Evolutionary conservation across 2,329 filamentous ascomycete genomes (phyloP), one percentile per base, ranked within the genome.

Genomic region (Shiraia sp.): DNA sequence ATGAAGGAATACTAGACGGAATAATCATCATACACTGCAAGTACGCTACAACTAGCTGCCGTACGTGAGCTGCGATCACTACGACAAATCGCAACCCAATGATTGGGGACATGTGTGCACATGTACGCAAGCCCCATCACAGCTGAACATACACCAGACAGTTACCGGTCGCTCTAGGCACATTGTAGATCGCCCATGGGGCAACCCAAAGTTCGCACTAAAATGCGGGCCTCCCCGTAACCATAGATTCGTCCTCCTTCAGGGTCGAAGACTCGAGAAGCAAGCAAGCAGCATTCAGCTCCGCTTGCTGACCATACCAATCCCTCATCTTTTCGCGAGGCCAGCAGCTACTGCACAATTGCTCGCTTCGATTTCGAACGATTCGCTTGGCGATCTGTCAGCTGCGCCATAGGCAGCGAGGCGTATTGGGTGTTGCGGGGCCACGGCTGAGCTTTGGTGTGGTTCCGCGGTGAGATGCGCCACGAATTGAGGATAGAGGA

Each of bases 351-450:
- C 32, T 33, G 22, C 27, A 13, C 22, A 32, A 24, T 53, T 66
- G 56, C 64, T 66, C 4, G 31, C 24, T 12, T 28, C 30, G 12
- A 13, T 22, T n/a, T n/a, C n/a, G 42, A 47, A 48, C 43, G 30
- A 27, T 37, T 36, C 15, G 16, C 45, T 52, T 52, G 42, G 47
- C 45, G 33, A 28, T 12, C 32, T 29, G 32, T 54, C 47, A 57
- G 54, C 54, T 50, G 35, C 27, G 33, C 13, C 22, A 24, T 26
- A 23, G 27, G 24, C 17, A 24, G 45, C 28, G 43, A 26, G 43
- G 26, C 32, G 36, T 31, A 41, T 37, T 46, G 39, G 41, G 29
- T 28, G 24, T 15, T 40, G 38, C 10, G 33, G 31, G 40, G 33
- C 24, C 40, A 44, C 30, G 32, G 35, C 37, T 40, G 33, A 42